Base-by-base conservation (phyloP, 1,284 basidiomycete species). In the Apiotrichum domesticum region DNA sequence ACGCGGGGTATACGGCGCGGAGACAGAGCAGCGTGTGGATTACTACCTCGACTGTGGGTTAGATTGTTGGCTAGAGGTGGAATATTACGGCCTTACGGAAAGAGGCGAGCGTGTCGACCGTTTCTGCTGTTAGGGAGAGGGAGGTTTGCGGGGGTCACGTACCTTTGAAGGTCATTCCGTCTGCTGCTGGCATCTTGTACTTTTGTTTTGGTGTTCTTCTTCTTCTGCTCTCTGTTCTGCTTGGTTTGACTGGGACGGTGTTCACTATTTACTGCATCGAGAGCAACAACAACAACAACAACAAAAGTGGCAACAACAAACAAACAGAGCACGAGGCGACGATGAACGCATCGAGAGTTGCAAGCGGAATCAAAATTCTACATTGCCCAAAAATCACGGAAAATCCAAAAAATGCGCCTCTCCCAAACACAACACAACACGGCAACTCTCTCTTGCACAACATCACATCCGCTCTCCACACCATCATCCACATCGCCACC, bases 1-100 rank as follows among this genome's bases (percentile, higher is more conserved):
- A 88, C 8, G 85, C 80, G 0, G 94, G 94, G 67, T 98, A 98
- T 48, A 98, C 82, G 61, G 87, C 85, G 32, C 94, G 86, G 32
- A 93, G 84, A 68, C 90, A 95, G 1, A 98, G 81, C 58, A 98
- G 89, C 1, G 87, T 87, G 71, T 97, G 93, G 58, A 96, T 85
- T 2, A 90, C 88, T 32, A 94, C 88, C 73, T 98, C 94, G 65
- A 98, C 91, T 94, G 45, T 14, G 4, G n/a, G 6, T 14, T 46
- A 46, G 29, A 21, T 21, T 21, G 21, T 21, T 54, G 45, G 7
- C 3, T 6, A n/a, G 41, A 3, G 32, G 8, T 29, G n/a, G 21
- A 21, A 21, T 21, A 21, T 21, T 21, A 21, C 21, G 1, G 45
- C 61, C 71, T 34, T 51, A 74, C 72, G 61, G 55, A 73, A 71